Evolutionary conservation across 2,329 filamentous ascomycete genomes (phyloP), one percentile per base, ranked within the genome.

Genomic region (Dothideomycetes sp.): DNA sequence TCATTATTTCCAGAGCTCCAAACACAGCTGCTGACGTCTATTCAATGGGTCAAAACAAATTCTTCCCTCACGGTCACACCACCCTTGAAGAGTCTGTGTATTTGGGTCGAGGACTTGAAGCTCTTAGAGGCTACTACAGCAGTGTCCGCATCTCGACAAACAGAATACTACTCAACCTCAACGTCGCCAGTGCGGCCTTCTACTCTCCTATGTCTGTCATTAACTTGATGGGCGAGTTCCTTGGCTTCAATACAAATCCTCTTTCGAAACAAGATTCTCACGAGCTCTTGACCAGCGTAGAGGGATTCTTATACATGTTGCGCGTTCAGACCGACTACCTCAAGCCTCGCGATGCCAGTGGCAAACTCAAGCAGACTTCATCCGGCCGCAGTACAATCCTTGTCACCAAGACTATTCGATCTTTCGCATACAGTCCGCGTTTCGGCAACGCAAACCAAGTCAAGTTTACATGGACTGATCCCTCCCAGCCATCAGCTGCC

Each of bases 101-200:
- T 20, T 63, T 81, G 2, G 66, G 64, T 3, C 61, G 54, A 9
- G 74, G 74, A 1, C 59, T 82, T 0, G 62, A 72, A 33, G 75
- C 75, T 1, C 55, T 78, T 4, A 67, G 76, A 29, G 78, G 78
- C 0, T 82, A 74, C 56, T 80, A 73, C 51, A 64, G 74, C 9
- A 80, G 74, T 50, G 71, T 77, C 20, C 72, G 78, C 4, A 68
- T 73, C 2, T 70, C 74, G 3, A 72, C 74, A 11, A 68, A 67
- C 27, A 66, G 76, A 3, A 60, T 81, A 4, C 53, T 82, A 1
- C 55, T 81, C 10, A 82, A 82, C 43, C 61, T 81, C 3, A 78
- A 82, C 44, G 74, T 80, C 18, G 73, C 73, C 7, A 71, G 71
- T 31, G 65, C 68, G 2, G 73, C 75, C 0, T 80, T 76, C 51